Percentiles rank a stretch among this genome's conserved stretches.
phyloP scores from a whole-genome alignment of 2,329 filamentous ascomycete species.

The Fragosphaeria purpurea region DNA sequence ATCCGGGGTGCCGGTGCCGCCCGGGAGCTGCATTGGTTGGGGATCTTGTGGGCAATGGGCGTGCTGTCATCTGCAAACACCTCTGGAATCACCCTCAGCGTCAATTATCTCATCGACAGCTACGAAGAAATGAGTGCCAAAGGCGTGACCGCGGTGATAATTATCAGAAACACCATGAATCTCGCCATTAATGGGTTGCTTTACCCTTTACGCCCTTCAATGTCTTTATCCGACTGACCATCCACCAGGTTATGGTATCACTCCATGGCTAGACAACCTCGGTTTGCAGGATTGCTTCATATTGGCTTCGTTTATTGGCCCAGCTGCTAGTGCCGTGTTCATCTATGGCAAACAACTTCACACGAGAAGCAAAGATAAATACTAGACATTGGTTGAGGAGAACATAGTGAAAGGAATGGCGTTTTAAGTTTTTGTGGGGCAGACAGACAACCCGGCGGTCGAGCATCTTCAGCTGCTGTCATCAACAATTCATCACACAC shows the following conservation, averaged over 20 bases:
- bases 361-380: no score
- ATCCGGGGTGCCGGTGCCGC: slow-evolving; percentile 38
- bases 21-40: slow-evolving; percentile 30
- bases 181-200: slow-evolving; percentile 13
- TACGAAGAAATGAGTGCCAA: slow-evolving; percentile 20
- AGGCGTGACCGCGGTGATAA: slow-evolving; percentile 13
- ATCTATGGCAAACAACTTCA: no score
- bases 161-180: slow-evolving; percentile 16
- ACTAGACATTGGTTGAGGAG: no score
- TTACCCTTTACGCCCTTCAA: not conserved
- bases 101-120: slow-evolving; percentile 32
- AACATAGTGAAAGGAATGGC: no score
- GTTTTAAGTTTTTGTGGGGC: no score
- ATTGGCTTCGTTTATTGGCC: no score
- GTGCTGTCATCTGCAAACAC: slow-evolving; percentile 24
- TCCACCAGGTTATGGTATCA: slow-evolving; percentile 18
- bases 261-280: slow-evolving; percentile 21
- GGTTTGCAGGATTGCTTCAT: slow-evolving; percentile 22
- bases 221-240: not conserved
- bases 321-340: no score
- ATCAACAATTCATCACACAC: no score
- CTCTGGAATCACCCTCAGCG: slow-evolving; percentile 26
- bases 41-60: slow-evolving; percentile 29
- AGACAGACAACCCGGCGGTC: not conserved
- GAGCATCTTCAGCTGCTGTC: no score